Conservation (phyloP, 2,329 filamentous ascomycete species). For the Scedosporium minutisporum region DNA sequence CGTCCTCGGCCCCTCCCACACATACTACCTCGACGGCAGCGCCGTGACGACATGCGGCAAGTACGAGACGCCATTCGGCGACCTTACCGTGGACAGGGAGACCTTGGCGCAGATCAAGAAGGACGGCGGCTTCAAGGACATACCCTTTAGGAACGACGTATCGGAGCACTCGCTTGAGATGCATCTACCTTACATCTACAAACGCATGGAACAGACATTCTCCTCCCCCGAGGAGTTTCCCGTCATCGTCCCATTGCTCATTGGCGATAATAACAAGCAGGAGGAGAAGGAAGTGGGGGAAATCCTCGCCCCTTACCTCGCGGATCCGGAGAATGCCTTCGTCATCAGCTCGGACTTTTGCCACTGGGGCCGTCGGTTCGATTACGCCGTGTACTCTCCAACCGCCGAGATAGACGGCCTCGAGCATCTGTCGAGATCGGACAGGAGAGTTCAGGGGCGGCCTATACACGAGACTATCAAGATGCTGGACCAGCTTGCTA, state of each 20-base stretch:
- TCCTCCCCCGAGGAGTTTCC: slow-evolving; percentile 48
- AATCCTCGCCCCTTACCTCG: slow-evolving; percentile 68
- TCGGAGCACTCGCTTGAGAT: slow-evolving; percentile 92
- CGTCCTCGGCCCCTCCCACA: slow-evolving; percentile 85
- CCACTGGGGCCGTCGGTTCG: slow-evolving; percentile 82
- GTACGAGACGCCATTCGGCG: slow-evolving; percentile 67
- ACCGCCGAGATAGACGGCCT: slow-evolving; percentile 28
- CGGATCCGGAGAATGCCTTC: slow-evolving; percentile 68
- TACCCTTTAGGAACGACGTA: slow-evolving; percentile 59
- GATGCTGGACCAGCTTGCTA: slow-evolving; percentile 68
- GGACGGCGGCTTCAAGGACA: slow-evolving; percentile 31
- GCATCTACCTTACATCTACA: slow-evolving; percentile 90
- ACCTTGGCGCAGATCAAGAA: slow-evolving; percentile 40
- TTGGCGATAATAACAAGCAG: slow-evolving; percentile 60
- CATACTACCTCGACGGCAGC: slow-evolving; percentile 67
- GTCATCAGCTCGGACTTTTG: slow-evolving; percentile 94
- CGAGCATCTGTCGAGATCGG: slow-evolving; percentile 27
- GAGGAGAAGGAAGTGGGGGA: slow-evolving; percentile 61
- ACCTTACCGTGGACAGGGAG: slow-evolving; percentile 53
- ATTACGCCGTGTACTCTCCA: slow-evolving; percentile 66
- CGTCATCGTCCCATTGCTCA: slow-evolving; percentile 71
- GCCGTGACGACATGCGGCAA: slow-evolving; percentile 63
- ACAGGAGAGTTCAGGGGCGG: slow-evolving; percentile 17
- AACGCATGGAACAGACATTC: slow-evolving; percentile 50
- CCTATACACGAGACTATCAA: slow-evolving; percentile 80